These are phyloP conservation scores for Herpotrichia juniperi DNA, from an alignment of 2,329 filamentous ascomycete species.

Conservation along the genomic window DNA sequence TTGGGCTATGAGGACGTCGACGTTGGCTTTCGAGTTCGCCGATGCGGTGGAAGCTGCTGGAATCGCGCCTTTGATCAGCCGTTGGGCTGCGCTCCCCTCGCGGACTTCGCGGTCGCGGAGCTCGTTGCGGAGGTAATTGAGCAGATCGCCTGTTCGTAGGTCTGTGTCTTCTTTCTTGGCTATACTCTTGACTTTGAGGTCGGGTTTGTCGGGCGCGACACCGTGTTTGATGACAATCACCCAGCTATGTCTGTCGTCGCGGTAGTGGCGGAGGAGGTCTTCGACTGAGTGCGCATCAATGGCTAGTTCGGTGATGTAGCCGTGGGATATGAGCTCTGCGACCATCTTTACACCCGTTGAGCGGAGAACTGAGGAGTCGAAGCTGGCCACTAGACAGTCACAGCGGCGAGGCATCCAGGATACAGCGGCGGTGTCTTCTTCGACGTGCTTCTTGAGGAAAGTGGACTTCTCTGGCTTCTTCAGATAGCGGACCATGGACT, in stretches of 20 bases:
- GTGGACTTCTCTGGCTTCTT: constrained; percentile 52
- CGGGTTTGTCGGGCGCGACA: constrained; percentile 53
- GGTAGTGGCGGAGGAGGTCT: constrained; percentile 76
- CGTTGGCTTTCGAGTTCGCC: constrained; percentile 60
- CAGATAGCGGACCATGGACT: constrained; percentile 62
- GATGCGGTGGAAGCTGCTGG: constrained; percentile 21
- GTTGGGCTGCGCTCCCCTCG: constrained; percentile 54
- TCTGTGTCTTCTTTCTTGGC: constrained; percentile 78
- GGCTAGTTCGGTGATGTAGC: constrained; percentile 87
- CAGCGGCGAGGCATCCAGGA: constrained; percentile 63
- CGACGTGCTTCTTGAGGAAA: constrained; percentile 73
- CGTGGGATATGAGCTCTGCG: constrained; percentile 78
- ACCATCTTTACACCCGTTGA: constrained; percentile 79
- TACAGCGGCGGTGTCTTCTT: constrained; percentile 56
- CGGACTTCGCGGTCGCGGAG: constrained; percentile 77
- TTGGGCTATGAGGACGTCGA: constrained; percentile 82
- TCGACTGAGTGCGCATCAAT: constrained; percentile 79
- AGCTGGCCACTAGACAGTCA: constrained; percentile 88
- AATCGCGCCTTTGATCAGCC: constrained; percentile 22
- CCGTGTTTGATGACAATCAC: constrained; percentile 86
- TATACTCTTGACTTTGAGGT: constrained; percentile 78
- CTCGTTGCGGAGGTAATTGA: constrained; percentile 81
- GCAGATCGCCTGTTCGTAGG: constrained; percentile 72
- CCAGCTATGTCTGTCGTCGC: constrained; percentile 82
- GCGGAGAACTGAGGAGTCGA: constrained; percentile 77